These are phyloP conservation scores for Tolypocladium cylindrosporum DNA, from an alignment of 2,329 filamentous ascomycete genomes.

Conservation along the genomic window DNA sequence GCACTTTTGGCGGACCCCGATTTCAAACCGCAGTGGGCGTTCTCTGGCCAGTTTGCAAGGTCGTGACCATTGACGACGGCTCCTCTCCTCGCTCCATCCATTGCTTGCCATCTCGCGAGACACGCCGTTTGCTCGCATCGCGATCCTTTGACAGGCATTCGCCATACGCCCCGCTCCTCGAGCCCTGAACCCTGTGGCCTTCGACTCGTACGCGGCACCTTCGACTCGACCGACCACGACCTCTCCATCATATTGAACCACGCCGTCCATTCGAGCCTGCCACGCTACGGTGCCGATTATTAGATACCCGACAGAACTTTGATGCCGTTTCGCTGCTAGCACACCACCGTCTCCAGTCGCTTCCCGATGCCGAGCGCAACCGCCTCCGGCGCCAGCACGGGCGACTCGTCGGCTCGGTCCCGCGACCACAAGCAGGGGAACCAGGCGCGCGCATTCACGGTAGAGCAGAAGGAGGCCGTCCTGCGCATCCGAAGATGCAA, in stretches of 20 bases:
- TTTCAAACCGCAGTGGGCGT: background rate
- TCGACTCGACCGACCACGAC: background rate
- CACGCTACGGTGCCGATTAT: background rate
- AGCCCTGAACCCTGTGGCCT: background rate
- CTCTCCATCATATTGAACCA: background rate
- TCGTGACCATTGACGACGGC: background rate
- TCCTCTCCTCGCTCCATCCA: background rate
- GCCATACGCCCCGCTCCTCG: background rate
- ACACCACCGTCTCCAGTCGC: background rate
- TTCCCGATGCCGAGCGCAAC: slow-evolving; percentile 34
- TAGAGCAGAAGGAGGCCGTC: slow-evolving; percentile 86
- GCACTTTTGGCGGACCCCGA: background rate
- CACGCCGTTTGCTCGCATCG: background rate
- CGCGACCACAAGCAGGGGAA: slow-evolving; percentile 69
- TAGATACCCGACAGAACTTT: background rate
- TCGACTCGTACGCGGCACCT: background rate
- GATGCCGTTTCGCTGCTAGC: background rate
- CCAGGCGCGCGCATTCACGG: slow-evolving; percentile 68
- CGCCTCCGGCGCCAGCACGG: slow-evolving; percentile 43
- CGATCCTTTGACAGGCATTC: background rate
- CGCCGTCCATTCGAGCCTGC: background rate
- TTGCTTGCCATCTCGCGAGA: background rate
- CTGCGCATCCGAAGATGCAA: slow-evolving; percentile 77
- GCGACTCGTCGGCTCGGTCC: slow-evolving; percentile 29
- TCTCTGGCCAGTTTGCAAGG: background rate